Evolutionary conservation across 1,284 basidiomycete species (phyloP).

Genomic region (Heliocybe sulcata): DNA sequence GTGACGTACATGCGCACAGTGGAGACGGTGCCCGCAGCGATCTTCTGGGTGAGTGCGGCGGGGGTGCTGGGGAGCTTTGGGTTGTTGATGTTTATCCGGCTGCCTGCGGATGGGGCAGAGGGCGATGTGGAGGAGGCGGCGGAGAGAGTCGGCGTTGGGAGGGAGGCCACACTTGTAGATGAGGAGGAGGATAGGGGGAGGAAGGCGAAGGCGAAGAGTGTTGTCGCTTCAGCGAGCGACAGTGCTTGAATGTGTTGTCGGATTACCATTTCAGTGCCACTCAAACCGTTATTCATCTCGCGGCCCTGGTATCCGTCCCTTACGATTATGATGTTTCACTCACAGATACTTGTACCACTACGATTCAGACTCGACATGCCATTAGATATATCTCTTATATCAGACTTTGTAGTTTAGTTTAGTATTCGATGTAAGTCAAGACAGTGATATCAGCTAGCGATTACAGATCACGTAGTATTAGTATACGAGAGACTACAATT

Average conservation of each 20-base stretch:
- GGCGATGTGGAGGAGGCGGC: slow-evolving; percentile 7
- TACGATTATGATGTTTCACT: not conserved
- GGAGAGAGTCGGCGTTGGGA: not conserved
- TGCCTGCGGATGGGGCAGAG: slow-evolving; percentile 23
- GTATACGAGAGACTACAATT: not conserved
- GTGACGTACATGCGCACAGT: slow-evolving; percentile 56
- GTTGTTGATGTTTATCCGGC: slow-evolving; percentile 35
- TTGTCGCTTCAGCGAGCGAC: not conserved
- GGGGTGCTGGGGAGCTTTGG: slow-evolving; percentile 35
- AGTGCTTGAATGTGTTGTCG: not conserved
- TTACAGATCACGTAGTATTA: not conserved
- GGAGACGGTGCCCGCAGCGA: slow-evolving; percentile 44
- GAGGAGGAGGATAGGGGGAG: not conserved
- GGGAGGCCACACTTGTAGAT: not conserved
- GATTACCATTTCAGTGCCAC: not conserved
- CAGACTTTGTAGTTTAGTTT: not conserved
- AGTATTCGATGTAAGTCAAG: not conserved
- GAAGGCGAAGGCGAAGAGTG: not conserved
- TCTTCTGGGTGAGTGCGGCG: slow-evolving; percentile 41
- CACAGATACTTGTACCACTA: not conserved
- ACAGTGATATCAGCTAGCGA: not conserved
- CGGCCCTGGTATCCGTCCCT: not conserved
- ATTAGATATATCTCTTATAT: too few relatives aligned
- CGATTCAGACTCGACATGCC: too few relatives aligned
- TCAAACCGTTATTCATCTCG: not conserved